Evolutionary conservation across 129 eudicot species (phyloP).

Genomic region (Lactuca sativa): DNA sequence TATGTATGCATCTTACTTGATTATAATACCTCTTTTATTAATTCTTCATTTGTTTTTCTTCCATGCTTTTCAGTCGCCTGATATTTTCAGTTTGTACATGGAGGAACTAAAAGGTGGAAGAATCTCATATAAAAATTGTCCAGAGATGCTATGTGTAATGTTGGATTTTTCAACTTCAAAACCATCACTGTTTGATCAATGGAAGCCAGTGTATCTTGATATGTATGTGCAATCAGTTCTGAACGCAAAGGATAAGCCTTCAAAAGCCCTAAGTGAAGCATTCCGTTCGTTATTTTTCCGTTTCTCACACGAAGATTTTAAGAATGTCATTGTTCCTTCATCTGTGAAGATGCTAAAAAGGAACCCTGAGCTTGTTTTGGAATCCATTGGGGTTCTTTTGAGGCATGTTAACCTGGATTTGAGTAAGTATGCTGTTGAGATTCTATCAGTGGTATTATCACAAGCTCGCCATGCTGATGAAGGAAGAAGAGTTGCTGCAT

Average conservation of each 20-base stretch:
- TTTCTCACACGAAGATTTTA: conserved; percentile 87
- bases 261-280: conserved; percentile 70
- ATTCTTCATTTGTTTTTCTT: conserved; percentile 20
- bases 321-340: conserved; percentile 62
- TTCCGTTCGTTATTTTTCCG: conserved; percentile 60
- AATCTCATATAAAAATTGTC: conserved; percentile 65
- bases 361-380: conserved; percentile 93
- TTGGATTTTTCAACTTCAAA: conserved; percentile 61
- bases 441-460: conserved; percentile 66
- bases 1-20: background rate
- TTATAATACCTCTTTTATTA: background rate
- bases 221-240: conserved; percentile 75
- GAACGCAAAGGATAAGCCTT: conserved; percentile 75
- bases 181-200: conserved; percentile 50
- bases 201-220: conserved; percentile 82
- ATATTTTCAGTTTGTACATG: conserved; percentile 52
- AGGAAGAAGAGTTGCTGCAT: conserved; percentile 73
- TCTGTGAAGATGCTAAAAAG: conserved; percentile 93
- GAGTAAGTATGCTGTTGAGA: conserved; percentile 78
- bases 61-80: conserved; percentile 53
- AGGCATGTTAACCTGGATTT: conserved; percentile 66
- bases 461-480: conserved; percentile 99
- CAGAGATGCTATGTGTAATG: conserved; percentile 61
- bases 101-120: conserved; percentile 71
- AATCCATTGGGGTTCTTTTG: conserved; percentile 70